Evolutionary conservation across 192 early-diverging fungal genomes (phyloP), one percentile per base, ranked within the genome.

Genomic region (Coemansia sp.): DNA sequence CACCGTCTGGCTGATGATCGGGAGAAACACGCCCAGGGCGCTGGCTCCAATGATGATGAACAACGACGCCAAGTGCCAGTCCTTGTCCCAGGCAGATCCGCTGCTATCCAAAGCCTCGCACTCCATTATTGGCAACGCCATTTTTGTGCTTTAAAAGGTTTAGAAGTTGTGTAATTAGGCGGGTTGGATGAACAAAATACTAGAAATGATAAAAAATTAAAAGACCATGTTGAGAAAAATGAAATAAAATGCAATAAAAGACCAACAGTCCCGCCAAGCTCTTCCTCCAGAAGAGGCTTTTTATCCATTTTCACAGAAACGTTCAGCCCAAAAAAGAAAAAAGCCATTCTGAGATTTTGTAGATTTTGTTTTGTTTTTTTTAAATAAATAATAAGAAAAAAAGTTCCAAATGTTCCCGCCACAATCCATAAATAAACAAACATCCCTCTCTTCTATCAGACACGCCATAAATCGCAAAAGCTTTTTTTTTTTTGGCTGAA

Each of bases 11-110:
- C 56, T 82, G 42, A 62, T 49, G 8, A 79, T 79, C 0, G 87
- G 87, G 29, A 83, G 66, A 30, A 81, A 79, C 45, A 72, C 84
- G 30, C 88, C 88, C 1, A 82, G 63, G 1, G 84, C 71, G 49
- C 87, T 86, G 4, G 84, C 69, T 1, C 73, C 75, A 20, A 88
- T 70, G n/a, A 88, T 77, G 8, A 87, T 76, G 58, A 88, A 83
- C 34, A 87, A 56, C 3, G 85, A 71, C 2, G 67, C 72, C 31
- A 89, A 68, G 34, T 88, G 88, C 49, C 81, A 67, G 52, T 68
- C 63, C 45, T 63, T 65, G 57, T 81, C 61, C 72, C 73, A 81
- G n/a, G 58, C 49, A 6, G 75, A 7, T 20, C 43, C 61, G 33
- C 31, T 46, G 5, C 63, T 62, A n/a, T 52, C 49, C 1, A 33